Percentiles rank a stretch among this genome's conserved stretches.
These are phyloP conservation scores for Penicillium rolfsii DNA, from an alignment of 2,329 filamentous ascomycete species.

Conservation along the genomic window DNA sequence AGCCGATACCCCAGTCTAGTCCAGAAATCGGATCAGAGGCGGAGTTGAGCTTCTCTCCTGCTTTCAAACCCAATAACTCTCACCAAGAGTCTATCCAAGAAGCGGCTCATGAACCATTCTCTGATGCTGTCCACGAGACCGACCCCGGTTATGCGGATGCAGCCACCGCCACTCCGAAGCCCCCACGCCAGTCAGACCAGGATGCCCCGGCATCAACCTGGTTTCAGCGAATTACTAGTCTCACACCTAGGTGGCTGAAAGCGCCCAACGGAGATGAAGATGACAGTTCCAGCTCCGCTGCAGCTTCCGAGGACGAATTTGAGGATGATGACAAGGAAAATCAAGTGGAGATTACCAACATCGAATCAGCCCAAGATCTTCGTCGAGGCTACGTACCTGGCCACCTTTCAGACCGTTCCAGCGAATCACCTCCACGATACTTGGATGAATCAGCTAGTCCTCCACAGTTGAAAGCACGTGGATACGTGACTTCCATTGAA, in stretches of 20 bases:
- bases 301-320: conserved; percentile 21
- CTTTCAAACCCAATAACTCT: conserved; percentile 3
- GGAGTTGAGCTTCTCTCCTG: conserved; percentile 16
- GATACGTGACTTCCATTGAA: conserved; percentile 3
- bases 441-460: conserved; percentile 17
- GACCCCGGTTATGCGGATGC: conserved; percentile 19
- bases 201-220: conserved; percentile 40
- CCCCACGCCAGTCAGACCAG: conserved; percentile 17
- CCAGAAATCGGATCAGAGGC: conserved; percentile 29
- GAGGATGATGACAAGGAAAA: conserved; percentile 25
- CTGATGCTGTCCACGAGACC: conserved; percentile 23
- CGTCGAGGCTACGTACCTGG: conserved; percentile 22
- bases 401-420: conserved; percentile 17
- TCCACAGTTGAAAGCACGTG: conserved; percentile 10
- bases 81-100: conserved; percentile 3
- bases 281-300: conserved; percentile 22
- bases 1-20: conserved; percentile 33
- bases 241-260: conserved; percentile 42
- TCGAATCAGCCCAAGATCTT: conserved; percentile 21
- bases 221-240: conserved; percentile 41
- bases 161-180: conserved; percentile 30
- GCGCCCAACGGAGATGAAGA: conserved; percentile 30
- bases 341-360: conserved; percentile 20
- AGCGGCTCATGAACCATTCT: conserved; percentile 17
- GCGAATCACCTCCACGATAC: conserved; percentile 17